These are phyloP conservation scores for Theileria orientalis DNA, from an alignment of 169 alveolate genomes.

Conservation along the genomic window DNA sequence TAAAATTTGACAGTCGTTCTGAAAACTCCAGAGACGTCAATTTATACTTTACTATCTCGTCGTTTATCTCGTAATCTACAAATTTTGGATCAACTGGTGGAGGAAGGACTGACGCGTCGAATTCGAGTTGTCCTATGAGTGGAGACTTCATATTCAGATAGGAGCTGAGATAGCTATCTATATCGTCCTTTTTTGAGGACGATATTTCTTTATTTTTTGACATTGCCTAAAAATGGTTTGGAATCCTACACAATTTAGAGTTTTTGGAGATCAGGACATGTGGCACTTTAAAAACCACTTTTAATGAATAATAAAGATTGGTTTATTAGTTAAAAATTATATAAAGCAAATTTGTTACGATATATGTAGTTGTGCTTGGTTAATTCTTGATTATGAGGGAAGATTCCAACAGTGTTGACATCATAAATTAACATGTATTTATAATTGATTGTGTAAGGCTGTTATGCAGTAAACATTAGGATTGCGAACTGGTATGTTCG, in stretches of 20 bases:
- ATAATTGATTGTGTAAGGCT: too few species aligned
- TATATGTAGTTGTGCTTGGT: too few species aligned
- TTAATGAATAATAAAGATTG: neutral
- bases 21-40: conserved; percentile 43
- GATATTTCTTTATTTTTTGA: conserved; percentile 26
- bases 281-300: too few species aligned
- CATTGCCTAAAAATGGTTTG: conserved; percentile 8
- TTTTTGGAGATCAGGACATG: too few species aligned
- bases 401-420: too few species aligned
- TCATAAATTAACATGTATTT: too few species aligned
- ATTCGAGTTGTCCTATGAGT: conserved; percentile 47
- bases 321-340: neutral
- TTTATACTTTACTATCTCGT: conserved; percentile 37
- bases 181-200: conserved; percentile 16
- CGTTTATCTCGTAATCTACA: conserved; percentile 35
- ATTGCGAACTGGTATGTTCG: too few species aligned
- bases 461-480: too few species aligned
- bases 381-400: too few species aligned
- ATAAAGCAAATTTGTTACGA: too few species aligned
- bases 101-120: conserved; percentile 56
- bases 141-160: conserved; percentile 63
- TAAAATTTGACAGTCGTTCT: conserved; percentile 41
- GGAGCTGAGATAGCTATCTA: conserved; percentile 34
- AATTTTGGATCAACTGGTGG: conserved; percentile 54
- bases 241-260: too few species aligned